phyloP scores from a whole-genome alignment of 345 rosid species.

The Rhodamnia argentea region DNA sequence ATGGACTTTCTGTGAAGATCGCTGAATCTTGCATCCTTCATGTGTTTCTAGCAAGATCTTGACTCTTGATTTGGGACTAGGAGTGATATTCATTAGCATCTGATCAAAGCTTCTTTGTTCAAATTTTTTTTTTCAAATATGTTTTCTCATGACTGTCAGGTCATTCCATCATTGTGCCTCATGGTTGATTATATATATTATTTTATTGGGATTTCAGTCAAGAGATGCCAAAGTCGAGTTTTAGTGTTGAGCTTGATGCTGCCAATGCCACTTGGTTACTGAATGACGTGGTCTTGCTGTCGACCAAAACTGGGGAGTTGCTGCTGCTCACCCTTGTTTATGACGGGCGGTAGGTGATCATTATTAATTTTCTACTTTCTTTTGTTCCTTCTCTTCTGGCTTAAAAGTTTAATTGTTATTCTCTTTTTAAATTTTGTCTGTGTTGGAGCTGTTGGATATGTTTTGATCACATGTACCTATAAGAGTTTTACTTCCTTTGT shows the following conservation, averaged over 20 bases:
- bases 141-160: neutral
- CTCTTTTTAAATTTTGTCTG: neutral
- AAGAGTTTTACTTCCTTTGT: neutral
- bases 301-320: conserved; percentile 85
- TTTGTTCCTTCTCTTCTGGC: neutral
- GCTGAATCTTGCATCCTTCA: neutral
- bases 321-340: conserved; percentile 80
- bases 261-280: conserved; percentile 79
- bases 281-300: conserved; percentile 77
- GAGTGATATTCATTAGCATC: neutral
- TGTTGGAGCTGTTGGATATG: neutral
- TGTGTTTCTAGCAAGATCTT: neutral
- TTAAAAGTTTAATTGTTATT: neutral
- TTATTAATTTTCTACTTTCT: neutral
- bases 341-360: conserved; percentile 68
- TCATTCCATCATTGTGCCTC: neutral
- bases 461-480: neutral
- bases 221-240: conserved; percentile 82
- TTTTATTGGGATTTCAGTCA: conserved; percentile 39
- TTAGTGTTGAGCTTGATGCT: conserved; percentile 91
- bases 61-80: neutral
- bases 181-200: neutral
- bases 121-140: neutral
- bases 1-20: neutral
- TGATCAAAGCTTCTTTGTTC: neutral